Evolutionary conservation across 306 rosid species (phyloP).

Genomic region (Cicer yamashitae): DNA sequence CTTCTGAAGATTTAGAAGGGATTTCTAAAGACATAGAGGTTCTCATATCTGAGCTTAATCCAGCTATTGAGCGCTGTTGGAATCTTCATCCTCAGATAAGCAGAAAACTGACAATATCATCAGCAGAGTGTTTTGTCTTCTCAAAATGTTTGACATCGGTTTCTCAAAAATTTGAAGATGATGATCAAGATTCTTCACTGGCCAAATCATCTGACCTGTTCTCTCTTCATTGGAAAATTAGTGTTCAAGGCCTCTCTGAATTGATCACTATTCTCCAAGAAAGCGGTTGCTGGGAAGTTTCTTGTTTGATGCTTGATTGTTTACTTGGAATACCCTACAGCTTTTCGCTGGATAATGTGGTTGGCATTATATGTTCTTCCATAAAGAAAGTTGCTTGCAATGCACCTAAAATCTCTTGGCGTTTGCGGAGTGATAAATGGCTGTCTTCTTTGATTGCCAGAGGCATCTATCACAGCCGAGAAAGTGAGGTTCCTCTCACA

Average conservation of each 20-base stretch:
- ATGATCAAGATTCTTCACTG: slow-evolving; percentile 59
- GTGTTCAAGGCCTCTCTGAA: slow-evolving; percentile 75
- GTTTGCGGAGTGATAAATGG: slow-evolving; percentile 85
- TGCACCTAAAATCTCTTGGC: slow-evolving; percentile 88
- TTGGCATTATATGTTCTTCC: slow-evolving; percentile 68
- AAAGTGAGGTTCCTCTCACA: slow-evolving; percentile 67
- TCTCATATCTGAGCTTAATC: slow-evolving; percentile 68
- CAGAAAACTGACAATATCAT: slow-evolving; percentile 64
- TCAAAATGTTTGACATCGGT: slow-evolving; percentile 68
- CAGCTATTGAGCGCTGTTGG: slow-evolving; percentile 80
- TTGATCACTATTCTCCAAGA: slow-evolving; percentile 66
- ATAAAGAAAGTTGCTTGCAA: slow-evolving; percentile 63
- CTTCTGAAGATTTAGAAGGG: slow-evolving; percentile 69
- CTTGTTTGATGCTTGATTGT: slow-evolving; percentile 82
- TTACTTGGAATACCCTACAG: slow-evolving; percentile 62
- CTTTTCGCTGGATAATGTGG: slow-evolving; percentile 63
- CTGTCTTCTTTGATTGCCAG: slow-evolving; percentile 58
- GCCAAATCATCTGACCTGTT: slow-evolving; percentile 55
- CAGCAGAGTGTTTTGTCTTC: slow-evolving; percentile 72
- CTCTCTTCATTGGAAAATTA: slow-evolving; percentile 61
- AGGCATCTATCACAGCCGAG: slow-evolving; percentile 62
- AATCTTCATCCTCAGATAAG: slow-evolving; percentile 82
- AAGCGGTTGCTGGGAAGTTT: slow-evolving; percentile 87
- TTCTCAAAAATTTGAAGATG: slow-evolving; percentile 57
- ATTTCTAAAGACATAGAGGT: slow-evolving; percentile 64